Evolutionary conservation across 164 flowering plant genomes (phyloP).

Genomic region (Kalanchoe fedtschenkoi): DNA sequence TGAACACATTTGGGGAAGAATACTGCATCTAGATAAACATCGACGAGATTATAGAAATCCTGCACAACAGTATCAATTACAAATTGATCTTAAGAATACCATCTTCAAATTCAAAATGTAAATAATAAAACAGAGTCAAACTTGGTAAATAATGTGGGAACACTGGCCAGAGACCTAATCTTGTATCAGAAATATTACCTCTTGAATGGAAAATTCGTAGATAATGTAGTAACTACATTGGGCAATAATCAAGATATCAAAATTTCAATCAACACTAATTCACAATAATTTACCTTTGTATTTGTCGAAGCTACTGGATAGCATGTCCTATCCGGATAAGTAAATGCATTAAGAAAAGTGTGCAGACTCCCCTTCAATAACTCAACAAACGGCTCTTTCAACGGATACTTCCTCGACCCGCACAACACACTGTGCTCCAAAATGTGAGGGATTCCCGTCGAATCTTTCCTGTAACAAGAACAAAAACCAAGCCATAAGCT

Average conservation of each 20-base stretch:
- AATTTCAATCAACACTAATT: background rate
- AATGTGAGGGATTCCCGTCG: conserved; percentile 97
- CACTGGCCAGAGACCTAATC: no score
- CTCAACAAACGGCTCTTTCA: conserved; percentile 98
- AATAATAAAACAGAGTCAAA: background rate
- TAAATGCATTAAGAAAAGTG: conserved; percentile 93
- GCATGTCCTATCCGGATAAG: conserved; percentile 98
- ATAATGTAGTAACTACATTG: no score
- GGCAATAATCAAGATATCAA: background rate
- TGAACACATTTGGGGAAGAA: conserved; percentile 94
- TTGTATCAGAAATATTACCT: background rate
- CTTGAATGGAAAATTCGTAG: background rate
- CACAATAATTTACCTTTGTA: conserved; percentile 45
- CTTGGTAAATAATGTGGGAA: no score
- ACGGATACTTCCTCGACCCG: conserved; percentile 94
- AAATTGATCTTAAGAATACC: background rate
- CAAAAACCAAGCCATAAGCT: background rate
- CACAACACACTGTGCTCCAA: conserved; percentile 95
- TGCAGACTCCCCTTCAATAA: conserved; percentile 86
- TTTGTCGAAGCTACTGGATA: conserved; percentile 99
- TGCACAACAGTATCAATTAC: conserved; percentile 13
- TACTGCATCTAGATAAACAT: conserved; percentile 96
- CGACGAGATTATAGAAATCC: conserved; percentile 97
- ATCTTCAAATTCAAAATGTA: background rate
- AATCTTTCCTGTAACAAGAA: conserved; percentile 63